Conservation (phyloP, 345 rosid genomes). For the Lepidium sativum region DNA sequence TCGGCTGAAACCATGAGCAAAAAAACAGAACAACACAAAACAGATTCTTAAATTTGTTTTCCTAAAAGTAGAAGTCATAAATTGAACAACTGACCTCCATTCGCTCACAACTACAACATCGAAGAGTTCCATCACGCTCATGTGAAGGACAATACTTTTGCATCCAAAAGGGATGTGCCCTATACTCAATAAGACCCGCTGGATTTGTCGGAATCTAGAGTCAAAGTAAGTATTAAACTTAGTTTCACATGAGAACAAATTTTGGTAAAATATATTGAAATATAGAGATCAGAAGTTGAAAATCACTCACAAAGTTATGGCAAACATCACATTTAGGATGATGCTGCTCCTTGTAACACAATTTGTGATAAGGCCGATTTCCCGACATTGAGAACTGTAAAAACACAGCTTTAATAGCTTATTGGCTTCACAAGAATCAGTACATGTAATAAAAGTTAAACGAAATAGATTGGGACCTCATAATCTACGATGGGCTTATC, state of each 20-base stretch:
- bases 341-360: conserved; percentile 71
- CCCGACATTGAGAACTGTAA: conserved; percentile 63
- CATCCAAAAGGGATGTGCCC: conserved; percentile 76
- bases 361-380: conserved; percentile 67
- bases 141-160: conserved; percentile 95
- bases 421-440: conserved; percentile 22
- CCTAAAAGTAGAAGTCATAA: neutral
- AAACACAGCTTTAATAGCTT: conserved; percentile 4
- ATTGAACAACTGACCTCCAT: conserved; percentile 60
- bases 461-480: conserved; percentile 43
- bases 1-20: conserved; percentile 40
- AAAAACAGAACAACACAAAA: neutral
- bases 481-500: conserved; percentile 59
- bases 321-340: conserved; percentile 98
- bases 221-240: neutral
- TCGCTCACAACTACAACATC: conserved; percentile 76
- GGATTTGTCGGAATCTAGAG: conserved; percentile 64
- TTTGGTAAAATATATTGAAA: neutral
- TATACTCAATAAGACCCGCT: conserved; percentile 61
- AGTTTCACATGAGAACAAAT: neutral
- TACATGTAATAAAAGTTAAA: neutral
- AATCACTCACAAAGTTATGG: conserved; percentile 58
- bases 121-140: conserved; percentile 71
- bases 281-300: neutral
- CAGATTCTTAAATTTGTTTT: neutral